A percentile compares a stretch with the other conserved stretches of the same genome.
These are phyloP conservation scores for Yueomyces sp. DNA, from an alignment of 805 yeast genomes.

Conservation along the genomic window DNA sequence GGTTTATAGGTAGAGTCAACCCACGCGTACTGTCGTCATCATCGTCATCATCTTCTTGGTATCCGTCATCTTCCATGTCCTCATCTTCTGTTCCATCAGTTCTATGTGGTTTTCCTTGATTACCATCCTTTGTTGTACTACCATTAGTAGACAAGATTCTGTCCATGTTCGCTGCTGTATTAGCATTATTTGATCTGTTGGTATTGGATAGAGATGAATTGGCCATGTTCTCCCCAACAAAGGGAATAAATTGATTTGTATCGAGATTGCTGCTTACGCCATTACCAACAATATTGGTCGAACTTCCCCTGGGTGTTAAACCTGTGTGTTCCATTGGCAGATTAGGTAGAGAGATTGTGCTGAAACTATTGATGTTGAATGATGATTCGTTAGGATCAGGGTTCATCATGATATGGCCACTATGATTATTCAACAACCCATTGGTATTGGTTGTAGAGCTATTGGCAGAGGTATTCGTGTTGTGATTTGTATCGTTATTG, in stretches of 20 bases:
- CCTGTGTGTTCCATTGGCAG: conserved; percentile 10
- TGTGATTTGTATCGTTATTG: too few relatives aligned
- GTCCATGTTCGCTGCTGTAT: neutral
- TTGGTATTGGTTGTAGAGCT: too few relatives aligned
- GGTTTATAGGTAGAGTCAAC: too few relatives aligned
- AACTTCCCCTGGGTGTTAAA: conserved; percentile 5
- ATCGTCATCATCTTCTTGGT: conserved; percentile 11
- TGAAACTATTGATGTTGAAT: neutral
- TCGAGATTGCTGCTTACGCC: neutral
- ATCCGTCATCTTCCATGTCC: conserved; percentile 5
- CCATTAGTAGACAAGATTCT: neutral
- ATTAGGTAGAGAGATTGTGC: conserved; percentile 11
- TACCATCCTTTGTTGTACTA: neutral
- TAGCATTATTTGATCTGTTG: neutral
- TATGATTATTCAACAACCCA: too few relatives aligned
- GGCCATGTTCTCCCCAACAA: too few relatives aligned
- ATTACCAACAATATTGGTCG: neutral
- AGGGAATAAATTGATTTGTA: neutral
- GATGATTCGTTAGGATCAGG: neutral
- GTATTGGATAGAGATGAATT: neutral
- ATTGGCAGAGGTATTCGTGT: too few relatives aligned
- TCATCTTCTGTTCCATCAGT: conserved; percentile 1
- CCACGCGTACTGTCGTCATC: neutral
- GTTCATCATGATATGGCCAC: too few relatives aligned
- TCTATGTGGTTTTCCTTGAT: too few relatives aligned